These are phyloP conservation scores for Solanum hybrid DNA, from an alignment of 305 asterid genomes.

Conservation along the genomic window DNA sequence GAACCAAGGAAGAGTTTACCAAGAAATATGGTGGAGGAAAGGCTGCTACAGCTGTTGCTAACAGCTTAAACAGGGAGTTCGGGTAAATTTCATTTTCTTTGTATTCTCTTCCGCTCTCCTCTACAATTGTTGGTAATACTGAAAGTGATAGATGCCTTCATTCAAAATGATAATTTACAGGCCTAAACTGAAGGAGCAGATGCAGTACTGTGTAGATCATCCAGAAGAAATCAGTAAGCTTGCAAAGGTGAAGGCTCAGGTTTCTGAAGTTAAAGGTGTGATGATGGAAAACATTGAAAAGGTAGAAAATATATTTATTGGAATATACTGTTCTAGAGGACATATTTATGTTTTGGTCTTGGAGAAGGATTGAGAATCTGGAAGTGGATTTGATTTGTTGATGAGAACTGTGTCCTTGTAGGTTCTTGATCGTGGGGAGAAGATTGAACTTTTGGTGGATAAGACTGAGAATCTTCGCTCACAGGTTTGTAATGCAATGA, in stretches of 20 bases:
- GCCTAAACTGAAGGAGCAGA: slow-evolving; percentile 78
- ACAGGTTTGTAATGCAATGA: slow-evolving; percentile 36
- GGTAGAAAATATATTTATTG: slow-evolving; percentile 23
- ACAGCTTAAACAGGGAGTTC: slow-evolving; percentile 65
- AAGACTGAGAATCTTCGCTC: slow-evolving; percentile 81
- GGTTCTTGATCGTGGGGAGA: slow-evolving; percentile 93
- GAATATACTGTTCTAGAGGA: neutral
- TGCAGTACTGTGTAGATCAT: slow-evolving; percentile 81
- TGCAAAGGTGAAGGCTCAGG: slow-evolving; percentile 84
- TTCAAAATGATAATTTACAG: slow-evolving; percentile 17
- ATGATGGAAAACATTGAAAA: slow-evolving; percentile 92
- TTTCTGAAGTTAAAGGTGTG: slow-evolving; percentile 83
- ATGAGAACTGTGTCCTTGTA: slow-evolving; percentile 12
- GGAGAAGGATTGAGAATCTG: neutral
- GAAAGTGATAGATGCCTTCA: neutral
- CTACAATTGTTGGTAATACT: neutral
- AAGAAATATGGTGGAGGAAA: slow-evolving; percentile 82
- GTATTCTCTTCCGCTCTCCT: neutral
- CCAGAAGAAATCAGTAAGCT: slow-evolving; percentile 81
- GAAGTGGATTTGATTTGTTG: neutral
- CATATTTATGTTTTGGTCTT: neutral
- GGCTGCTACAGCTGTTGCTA: slow-evolving; percentile 81
- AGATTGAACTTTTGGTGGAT: slow-evolving; percentile 79
- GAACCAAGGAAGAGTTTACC: slow-evolving; percentile 65
- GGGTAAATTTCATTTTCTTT: slow-evolving; percentile 34